Evolutionary conservation across 2,329 filamentous ascomycete species (phyloP).

Genomic region (Paracoccidioides brasiliensis): DNA sequence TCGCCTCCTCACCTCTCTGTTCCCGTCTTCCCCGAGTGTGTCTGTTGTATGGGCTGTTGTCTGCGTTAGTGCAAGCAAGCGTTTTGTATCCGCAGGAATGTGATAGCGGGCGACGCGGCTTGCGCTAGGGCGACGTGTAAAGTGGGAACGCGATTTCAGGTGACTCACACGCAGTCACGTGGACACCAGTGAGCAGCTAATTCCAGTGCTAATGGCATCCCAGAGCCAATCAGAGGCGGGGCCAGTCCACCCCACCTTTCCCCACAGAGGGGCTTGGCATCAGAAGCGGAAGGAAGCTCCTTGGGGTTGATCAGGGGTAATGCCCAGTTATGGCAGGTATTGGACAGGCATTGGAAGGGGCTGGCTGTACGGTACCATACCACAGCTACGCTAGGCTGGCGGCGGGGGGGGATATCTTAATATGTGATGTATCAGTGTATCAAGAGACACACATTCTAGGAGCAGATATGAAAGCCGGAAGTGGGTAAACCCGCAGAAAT

Average conservation of each 20-base stretch:
- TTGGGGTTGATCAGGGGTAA: not conserved
- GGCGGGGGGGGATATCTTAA: too few relatives aligned
- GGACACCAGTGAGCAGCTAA: not conserved
- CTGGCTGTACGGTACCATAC: too few relatives aligned
- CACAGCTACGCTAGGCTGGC: not conserved
- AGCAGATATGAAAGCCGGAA: too few relatives aligned
- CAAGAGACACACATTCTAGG: not conserved
- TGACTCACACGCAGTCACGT: constrained; percentile 13
- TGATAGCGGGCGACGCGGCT: constrained; percentile 4
- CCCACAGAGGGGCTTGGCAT: not conserved
- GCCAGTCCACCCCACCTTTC: not conserved
- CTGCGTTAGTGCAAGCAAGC: too few relatives aligned
- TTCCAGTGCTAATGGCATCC: not conserved
- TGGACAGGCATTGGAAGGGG: not conserved
- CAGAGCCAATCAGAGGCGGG: not conserved
- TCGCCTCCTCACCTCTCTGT: too few relatives aligned
- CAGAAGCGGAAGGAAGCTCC: not conserved
- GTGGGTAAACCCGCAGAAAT: too few relatives aligned
- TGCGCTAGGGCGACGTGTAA: constrained; percentile 9
- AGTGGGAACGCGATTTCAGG: constrained; percentile 8
- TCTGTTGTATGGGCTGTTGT: not conserved
- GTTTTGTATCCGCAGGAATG: not conserved
- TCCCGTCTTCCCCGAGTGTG: too few relatives aligned
- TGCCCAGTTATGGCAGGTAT: not conserved
- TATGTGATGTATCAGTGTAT: not conserved